These are phyloP conservation scores for Leccinum huronense DNA, from an alignment of 1,284 basidiomycete species.

Conservation along the genomic window DNA sequence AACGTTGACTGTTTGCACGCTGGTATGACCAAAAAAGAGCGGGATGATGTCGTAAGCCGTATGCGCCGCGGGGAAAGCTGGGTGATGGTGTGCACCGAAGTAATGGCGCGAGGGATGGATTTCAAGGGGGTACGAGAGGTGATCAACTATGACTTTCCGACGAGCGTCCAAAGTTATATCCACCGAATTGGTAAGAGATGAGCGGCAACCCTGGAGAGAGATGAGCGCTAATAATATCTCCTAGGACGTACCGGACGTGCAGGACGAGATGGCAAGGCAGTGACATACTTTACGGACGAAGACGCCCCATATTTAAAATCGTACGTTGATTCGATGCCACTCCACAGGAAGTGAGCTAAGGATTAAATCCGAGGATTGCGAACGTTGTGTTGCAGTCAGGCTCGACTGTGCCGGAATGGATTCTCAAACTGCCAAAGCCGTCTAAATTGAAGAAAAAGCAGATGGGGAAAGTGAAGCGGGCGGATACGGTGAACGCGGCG, in stretches of 20 bases:
- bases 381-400: slow-evolving; percentile 93
- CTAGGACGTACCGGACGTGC: too few species aligned
- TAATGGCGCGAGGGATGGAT: slow-evolving; percentile 97
- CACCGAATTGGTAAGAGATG: slow-evolving; percentile 79
- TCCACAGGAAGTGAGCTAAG: slow-evolving; percentile 13
- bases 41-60: slow-evolving; percentile 80
- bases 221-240: too few species aligned
- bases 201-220: neutral
- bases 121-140: slow-evolving; percentile 95
- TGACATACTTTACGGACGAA: slow-evolving; percentile 91
- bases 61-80: slow-evolving; percentile 89
- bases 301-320: slow-evolving; percentile 91
- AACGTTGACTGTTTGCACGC: slow-evolving; percentile 93
- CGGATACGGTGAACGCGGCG: slow-evolving; percentile 71
- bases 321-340: slow-evolving; percentile 44
- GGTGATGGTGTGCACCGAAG: slow-evolving; percentile 91
- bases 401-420: slow-evolving; percentile 88
- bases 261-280: too few species aligned
- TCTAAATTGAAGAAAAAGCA: slow-evolving; percentile 83
- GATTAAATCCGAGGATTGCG: slow-evolving; percentile 64
- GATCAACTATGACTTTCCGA: slow-evolving; percentile 96
- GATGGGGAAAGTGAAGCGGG: slow-evolving; percentile 83
- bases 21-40: slow-evolving; percentile 81
- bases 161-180: slow-evolving; percentile 90
- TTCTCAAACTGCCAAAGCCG: slow-evolving; percentile 81